Evolutionary conservation across 257 asterid species (phyloP), one percentile per base, ranked within the genome.

Genomic region (Galeopsis tetrahit): DNA sequence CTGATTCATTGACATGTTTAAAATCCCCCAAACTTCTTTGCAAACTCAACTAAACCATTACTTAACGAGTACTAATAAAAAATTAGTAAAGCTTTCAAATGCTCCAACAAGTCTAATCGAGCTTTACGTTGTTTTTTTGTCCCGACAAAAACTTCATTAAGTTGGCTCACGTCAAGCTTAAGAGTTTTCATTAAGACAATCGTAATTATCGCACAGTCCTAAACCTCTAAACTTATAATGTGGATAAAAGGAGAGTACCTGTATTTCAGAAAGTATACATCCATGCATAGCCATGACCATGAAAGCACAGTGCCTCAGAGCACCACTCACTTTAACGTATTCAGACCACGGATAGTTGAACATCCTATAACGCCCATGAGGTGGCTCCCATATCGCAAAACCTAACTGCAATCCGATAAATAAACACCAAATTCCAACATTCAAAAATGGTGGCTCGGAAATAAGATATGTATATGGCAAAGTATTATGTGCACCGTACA

Each of bases 251-350:
- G 60, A 56, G 17, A 46, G 53, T 58, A 95, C 99, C 99, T 95
- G 99, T 74, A 95, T 95, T 75, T 95, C 96, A 1, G 99, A 88
- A 58, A 92, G 99, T 78, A 95, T 88, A 66, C 96, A 82, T 38
- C 99, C 98, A 63, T 92, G 99, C 89, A 95, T 81, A 1, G 99
- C 98, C 99, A 95, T 92, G 79, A 95, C 86, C 97, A 81, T 92
- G 87, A 92, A 95, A 17, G 99, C 95, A 69, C 98, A 92, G 73
- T 95, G 96, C 87, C 99, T 83, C 53, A 95, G 66, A 59, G 98
- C 92, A 64, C 99, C 99, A n/a, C 98, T 92, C 65, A 92, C 96
- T 87, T 85, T 92, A 36, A 92, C 92, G 60, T 88, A 95, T 15
- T 86, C 90, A 17, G 81, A 71, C 99, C 99, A 95, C 5, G 99